Evolutionary conservation across 2,329 filamentous ascomycete species (phyloP), one percentile per base, ranked within the genome.

Genomic region (Pseudocercospora pini-densiflorae): DNA sequence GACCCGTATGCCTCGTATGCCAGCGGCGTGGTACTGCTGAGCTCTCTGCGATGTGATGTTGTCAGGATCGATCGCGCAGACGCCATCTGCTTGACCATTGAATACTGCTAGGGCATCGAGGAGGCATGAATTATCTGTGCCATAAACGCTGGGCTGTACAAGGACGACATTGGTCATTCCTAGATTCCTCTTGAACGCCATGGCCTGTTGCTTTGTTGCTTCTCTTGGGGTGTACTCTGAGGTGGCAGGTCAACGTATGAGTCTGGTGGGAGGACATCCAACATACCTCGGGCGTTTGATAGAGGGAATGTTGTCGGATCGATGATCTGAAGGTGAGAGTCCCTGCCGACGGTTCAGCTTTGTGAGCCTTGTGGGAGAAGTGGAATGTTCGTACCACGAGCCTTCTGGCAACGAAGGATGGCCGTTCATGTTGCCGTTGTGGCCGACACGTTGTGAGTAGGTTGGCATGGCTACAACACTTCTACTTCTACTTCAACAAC

Each of bases 211-310:
- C 23, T 31, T 36, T 1, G 55, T 40, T 1, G 55, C 55, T n/a
- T 31, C 31, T 36, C 36, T 57, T 21, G 54, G 54, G 2, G 83
- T 86, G 2, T 57, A 57, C 40, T 45, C 40, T 45, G 19, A 45
- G 40, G 4, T 16, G 14, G 40, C n/a, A 16, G 29, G 29, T 31
- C 29, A 31, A 31, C 29, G 8, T 9, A 8, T 31, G 29, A 31
- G 29, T 31, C 29, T 31, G 1, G 8, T 1, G 8, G 8, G 8
- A 7, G 5, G 29, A 6, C 29, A 31, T 31, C 29, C 40, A 45
- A 7, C 14, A 45, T 45, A 45, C 40, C 40, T 16, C 40, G 40
- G 5, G 40, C 9, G 4, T 1, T 7, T 45, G 40, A 45, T 10
- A 45, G 6, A 45, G 40, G 40, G 9, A 45, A 45, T 5, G 12